Conservation (phyloP, 768 basidiomycete genomes). For the Boletus reticuloceps region DNA sequence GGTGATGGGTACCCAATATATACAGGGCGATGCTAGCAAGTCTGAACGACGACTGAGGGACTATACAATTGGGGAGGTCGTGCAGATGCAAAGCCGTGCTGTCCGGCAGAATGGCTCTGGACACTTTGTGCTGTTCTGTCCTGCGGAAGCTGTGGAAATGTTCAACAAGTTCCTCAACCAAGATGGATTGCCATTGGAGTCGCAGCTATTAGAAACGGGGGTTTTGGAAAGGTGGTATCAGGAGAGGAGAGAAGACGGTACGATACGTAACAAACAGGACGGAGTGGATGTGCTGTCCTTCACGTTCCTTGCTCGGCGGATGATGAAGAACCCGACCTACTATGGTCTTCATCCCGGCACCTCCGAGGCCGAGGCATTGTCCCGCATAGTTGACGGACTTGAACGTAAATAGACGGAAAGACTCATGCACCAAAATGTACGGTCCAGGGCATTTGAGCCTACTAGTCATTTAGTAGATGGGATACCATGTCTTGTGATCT, state of each 20-base stretch:
- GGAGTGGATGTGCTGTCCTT: constrained; percentile 75
- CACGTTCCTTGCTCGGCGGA: constrained; percentile 73
- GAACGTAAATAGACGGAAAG: constrained; percentile 11
- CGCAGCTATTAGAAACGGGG: constrained; percentile 55
- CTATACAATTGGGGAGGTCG: constrained; percentile 78
- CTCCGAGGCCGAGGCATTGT: constrained; percentile 55
- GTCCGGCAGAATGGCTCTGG: constrained; percentile 60
- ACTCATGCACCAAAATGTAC: background rate
- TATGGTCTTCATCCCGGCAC: constrained; percentile 55
- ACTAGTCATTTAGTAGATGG: background rate
- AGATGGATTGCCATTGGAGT: constrained; percentile 90
- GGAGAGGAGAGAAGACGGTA: constrained; percentile 35
- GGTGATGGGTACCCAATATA: constrained; percentile 91
- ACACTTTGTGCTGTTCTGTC: constrained; percentile 85
- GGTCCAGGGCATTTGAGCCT: no score
- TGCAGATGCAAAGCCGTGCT: constrained; percentile 90
- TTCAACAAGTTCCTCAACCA: constrained; percentile 75
- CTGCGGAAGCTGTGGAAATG: constrained; percentile 78
- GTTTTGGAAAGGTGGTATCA: constrained; percentile 49
- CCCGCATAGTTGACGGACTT: constrained; percentile 63
- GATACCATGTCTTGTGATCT: background rate
- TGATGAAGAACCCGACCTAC: constrained; percentile 79
- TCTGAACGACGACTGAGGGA: constrained; percentile 70
- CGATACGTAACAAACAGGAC: constrained; percentile 56
- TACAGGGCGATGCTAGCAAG: constrained; percentile 45